Evolutionary conservation across 495 filamentous ascomycete species (phyloP), one percentile per base, ranked within the genome.

Genomic region (Gamarada debralockiae): DNA sequence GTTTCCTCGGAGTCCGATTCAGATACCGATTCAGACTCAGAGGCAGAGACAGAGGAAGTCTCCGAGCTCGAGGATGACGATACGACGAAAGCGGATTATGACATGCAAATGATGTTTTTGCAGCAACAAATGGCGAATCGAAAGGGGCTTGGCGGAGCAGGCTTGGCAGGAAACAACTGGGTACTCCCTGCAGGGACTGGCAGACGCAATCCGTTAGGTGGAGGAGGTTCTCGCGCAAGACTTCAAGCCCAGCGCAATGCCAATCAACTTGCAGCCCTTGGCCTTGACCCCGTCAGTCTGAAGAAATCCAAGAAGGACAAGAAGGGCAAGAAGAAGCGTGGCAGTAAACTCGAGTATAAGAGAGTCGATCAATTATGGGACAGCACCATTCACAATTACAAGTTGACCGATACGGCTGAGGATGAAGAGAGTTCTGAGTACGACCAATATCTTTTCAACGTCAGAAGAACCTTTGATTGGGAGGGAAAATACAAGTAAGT

Each of bases 281-380:
- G 61, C 25, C 47, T 64, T 48, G 42, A 63, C 64, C 12, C 53
- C 33, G 20, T 29, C 55, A 50, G 60, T 52, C 39, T 48, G 56
- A 54, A 60, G 48, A 63, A 60, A 21, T 22, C 31, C 24, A 65
- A 58, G 53, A 65, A 61, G 42, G 56, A 65, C 23, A 63, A 63
- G 56, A 57, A 56, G 18, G 42, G 20, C n/a, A 65, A 65, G 55
- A 63, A 61, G 52, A 78, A 75, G 67, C 76, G 77, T 13, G 81
- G 71, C 9, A 79, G 81, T 5, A 87, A 85, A 58, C 74, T 89
- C 27, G 89, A 87, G 34, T 96, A 79, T 69, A 93, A 95, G 70
- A 80, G 91, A 17, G 88, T 95, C 1, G 91, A 96, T 70, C 83
- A 95, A 67, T 73, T 90, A 33, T 90, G 84, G 83, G 86, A 90